A percentile compares a stretch with the other conserved stretches of the same genome.
phyloP scores from a whole-genome alignment of 768 basidiomycete species.

The Boletellus sp. region DNA sequence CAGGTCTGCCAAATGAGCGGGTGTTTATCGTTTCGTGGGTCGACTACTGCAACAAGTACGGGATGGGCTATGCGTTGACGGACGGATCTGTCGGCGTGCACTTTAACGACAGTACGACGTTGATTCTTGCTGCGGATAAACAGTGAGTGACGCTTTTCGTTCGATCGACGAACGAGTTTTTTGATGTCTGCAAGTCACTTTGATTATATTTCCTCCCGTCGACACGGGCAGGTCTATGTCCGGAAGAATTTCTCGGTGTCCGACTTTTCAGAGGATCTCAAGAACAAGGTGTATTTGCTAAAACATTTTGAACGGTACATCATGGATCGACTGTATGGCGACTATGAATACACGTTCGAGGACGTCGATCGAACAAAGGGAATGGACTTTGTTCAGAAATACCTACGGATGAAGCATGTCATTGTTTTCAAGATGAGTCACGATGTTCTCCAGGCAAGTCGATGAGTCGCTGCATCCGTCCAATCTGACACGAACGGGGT shows the following conservation, averaged over 20 bases:
- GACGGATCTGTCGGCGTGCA: constrained; percentile 94
- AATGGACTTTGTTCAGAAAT: constrained; percentile 95
- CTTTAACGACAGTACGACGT: constrained; percentile 91
- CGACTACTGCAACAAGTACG: constrained; percentile 98
- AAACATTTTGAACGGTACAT: constrained; percentile 95
- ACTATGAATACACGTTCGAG: constrained; percentile 78
- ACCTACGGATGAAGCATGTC: constrained; percentile 93
- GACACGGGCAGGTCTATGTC: constrained; percentile 61
- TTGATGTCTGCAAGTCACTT: constrained; percentile 57
- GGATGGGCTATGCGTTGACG: constrained; percentile 98
- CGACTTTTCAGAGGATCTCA: constrained; percentile 75
- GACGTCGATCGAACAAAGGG: constrained; percentile 67
- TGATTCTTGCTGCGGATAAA: constrained; percentile 84
- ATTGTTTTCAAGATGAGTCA: constrained; percentile 97
- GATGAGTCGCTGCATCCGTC: not conserved
- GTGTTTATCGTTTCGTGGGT: constrained; percentile 99
- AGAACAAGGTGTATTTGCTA: constrained; percentile 87
- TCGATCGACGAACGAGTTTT: not conserved
- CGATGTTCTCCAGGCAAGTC: constrained; percentile 86
- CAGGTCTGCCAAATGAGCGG: constrained; percentile 55
- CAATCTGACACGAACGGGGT: not conserved
- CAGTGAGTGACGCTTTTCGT: constrained; percentile 47
- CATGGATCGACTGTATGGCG: constrained; percentile 82
- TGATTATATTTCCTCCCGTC: constrained; percentile 77
- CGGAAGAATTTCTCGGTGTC: constrained; percentile 70